A percentile compares a stretch with the other conserved stretches of the same genome.
These are phyloP conservation scores for Boletus coccyginus DNA, from an alignment of 768 basidiomycete species.

Conservation along the genomic window DNA sequence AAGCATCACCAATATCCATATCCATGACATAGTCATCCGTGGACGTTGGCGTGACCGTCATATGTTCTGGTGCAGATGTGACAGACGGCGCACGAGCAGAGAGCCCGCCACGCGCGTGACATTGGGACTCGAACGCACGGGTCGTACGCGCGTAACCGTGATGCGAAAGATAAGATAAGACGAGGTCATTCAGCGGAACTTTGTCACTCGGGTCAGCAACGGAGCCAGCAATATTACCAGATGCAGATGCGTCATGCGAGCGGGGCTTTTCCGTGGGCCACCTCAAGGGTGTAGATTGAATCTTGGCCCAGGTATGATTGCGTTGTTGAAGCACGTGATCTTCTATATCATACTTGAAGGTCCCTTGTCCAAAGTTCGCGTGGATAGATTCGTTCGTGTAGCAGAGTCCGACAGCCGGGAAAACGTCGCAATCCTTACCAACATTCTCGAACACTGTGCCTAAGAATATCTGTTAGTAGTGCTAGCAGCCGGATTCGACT, in stretches of 20 bases:
- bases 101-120: conserved; percentile 26
- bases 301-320: conserved; percentile 62
- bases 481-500: conserved; percentile 1
- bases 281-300: conserved; percentile 56
- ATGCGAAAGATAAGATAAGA: conserved; percentile 78
- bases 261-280: conserved; percentile 32
- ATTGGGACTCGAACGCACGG: conserved; percentile 60
- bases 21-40: conserved; percentile 45
- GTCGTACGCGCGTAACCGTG: conserved; percentile 79
- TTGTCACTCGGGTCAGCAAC: conserved; percentile 50
- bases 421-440: conserved; percentile 63
- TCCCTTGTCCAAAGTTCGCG: conserved; percentile 84
- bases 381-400: conserved; percentile 74
- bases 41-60: conserved; percentile 7
- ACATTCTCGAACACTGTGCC: conserved; percentile 73
- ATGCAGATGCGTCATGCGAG: conserved; percentile 5
- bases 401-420: conserved; percentile 87
- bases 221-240: conserved; percentile 1
- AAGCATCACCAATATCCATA: conserved; percentile 37
- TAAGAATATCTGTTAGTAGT: conserved; percentile 25
- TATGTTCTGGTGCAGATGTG: neutral
- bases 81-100: conserved; percentile 4
- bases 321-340: conserved; percentile 74
- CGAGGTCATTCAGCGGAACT: conserved; percentile 65
- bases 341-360: conserved; percentile 90